These are phyloP conservation scores for Syzygium malaccense DNA, from an alignment of 441 rosid genomes.

Conservation along the genomic window DNA sequence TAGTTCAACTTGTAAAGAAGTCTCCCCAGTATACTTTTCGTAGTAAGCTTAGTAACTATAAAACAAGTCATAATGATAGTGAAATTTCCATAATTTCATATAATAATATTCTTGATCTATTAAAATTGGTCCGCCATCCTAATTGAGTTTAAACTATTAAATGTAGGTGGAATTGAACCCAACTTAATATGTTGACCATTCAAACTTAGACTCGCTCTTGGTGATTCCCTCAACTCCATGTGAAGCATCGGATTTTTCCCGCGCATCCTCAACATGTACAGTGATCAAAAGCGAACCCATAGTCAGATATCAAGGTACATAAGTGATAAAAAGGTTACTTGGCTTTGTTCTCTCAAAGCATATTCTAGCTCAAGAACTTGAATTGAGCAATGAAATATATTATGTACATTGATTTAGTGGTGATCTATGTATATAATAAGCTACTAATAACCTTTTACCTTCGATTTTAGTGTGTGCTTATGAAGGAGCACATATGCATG, in stretches of 20 bases:
- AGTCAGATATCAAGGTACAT: not conserved
- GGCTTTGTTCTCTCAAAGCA: not conserved
- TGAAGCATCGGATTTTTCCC: not conserved
- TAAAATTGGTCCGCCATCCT: not conserved
- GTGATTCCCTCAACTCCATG: not conserved
- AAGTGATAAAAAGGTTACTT: not conserved
- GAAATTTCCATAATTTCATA: not conserved
- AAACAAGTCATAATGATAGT: not conserved
- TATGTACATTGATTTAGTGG: too few species aligned
- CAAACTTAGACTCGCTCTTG: not conserved
- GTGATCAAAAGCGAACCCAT: not conserved
- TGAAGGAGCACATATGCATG: not conserved
- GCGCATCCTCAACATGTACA: not conserved
- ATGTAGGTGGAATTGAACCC: accelerated
- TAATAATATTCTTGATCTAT: not conserved
- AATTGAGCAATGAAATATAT: not conserved
- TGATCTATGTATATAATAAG: too few species aligned
- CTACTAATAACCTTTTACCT: too few species aligned
- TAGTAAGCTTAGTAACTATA: not conserved
- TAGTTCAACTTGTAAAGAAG: not conserved
- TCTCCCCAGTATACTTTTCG: not conserved
- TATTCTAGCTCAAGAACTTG: not conserved
- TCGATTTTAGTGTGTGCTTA: not conserved
- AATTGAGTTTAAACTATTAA: not conserved
- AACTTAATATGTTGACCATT: too few species aligned